phyloP scores from a whole-genome alignment of 345 rosid genomes.

The Geranium brycei region DNA sequence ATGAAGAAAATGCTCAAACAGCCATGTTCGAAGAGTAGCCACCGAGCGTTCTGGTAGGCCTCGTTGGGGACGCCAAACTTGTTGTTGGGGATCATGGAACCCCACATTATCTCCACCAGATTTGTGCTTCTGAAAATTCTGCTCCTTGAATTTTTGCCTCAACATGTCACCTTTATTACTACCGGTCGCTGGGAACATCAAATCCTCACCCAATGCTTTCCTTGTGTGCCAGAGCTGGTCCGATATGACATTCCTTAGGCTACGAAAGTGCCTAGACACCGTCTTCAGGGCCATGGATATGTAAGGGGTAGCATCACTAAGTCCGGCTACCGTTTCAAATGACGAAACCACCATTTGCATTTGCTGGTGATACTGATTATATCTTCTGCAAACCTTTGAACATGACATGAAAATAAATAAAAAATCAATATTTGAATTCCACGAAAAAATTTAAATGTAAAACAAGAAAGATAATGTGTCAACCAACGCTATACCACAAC shows the following conservation, averaged over 20 bases:
- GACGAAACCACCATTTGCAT: conserved; percentile 60
- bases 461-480: too few relatives aligned
- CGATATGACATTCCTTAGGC: conserved; percentile 27
- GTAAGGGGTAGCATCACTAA: conserved; percentile 40
- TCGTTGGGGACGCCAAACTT: conserved; percentile 54
- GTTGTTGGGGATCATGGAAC: conserved; percentile 38
- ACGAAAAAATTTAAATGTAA: neutral
- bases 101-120: conserved; percentile 24
- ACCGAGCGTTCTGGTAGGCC: conserved; percentile 58
- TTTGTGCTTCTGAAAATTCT: conserved; percentile 21
- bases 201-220: conserved; percentile 28
- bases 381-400: conserved; percentile 38
- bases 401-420: neutral
- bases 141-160: conserved; percentile 18
- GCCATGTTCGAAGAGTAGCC: conserved; percentile 49
- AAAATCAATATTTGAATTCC: neutral
- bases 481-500: too few relatives aligned
- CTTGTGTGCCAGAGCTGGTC: conserved; percentile 30
- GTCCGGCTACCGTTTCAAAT: conserved; percentile 52
- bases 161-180: conserved; percentile 16
- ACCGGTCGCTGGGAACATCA: conserved; percentile 12
- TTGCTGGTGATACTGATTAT: conserved; percentile 48
- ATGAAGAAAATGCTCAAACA: conserved; percentile 67
- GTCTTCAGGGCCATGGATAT: conserved; percentile 33
- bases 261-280: conserved; percentile 32